Evolutionary conservation across 1,139 yeast genomes (phyloP).

Genomic region (Kodamaea arcana): DNA sequence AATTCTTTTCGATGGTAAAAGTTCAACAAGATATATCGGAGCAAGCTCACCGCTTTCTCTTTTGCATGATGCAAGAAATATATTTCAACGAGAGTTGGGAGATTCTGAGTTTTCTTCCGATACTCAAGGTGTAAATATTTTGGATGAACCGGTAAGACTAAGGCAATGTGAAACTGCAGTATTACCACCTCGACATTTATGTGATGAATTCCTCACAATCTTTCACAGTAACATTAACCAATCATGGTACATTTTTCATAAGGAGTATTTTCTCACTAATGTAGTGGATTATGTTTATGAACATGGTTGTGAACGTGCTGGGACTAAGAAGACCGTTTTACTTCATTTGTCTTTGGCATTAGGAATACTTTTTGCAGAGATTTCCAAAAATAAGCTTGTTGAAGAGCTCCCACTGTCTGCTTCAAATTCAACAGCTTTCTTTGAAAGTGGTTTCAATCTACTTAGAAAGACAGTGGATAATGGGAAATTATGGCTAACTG

Average conservation of each 20-base stretch:
- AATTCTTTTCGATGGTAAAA: slow-evolving; percentile 18
- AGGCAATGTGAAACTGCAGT: slow-evolving; percentile 10
- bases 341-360: slow-evolving; percentile 38
- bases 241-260: slow-evolving; percentile 25
- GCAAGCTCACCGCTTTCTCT: slow-evolving; percentile 26
- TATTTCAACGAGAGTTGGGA: slow-evolving; percentile 16
- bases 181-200: slow-evolving; percentile 13
- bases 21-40: slow-evolving; percentile 23
- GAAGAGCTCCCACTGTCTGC: slow-evolving; percentile 11
- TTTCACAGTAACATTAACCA: slow-evolving; percentile 18
- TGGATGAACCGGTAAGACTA: slow-evolving; percentile 15
- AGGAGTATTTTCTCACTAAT: slow-evolving; percentile 17
- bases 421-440: slow-evolving; percentile 15
- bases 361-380: slow-evolving; percentile 31
- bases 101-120: slow-evolving; percentile 13
- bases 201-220: slow-evolving; percentile 11
- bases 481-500: slow-evolving; percentile 40
- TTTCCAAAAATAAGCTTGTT: slow-evolving; percentile 15
- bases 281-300: slow-evolving; percentile 15
- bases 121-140: slow-evolving; percentile 14
- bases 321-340: slow-evolving; percentile 19
- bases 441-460: slow-evolving; percentile 30
- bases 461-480: slow-evolving; percentile 29
- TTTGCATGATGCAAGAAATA: slow-evolving; percentile 22
- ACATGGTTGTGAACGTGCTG: slow-evolving; percentile 6